These are phyloP conservation scores for Brassica carinata DNA, from an alignment of 345 rosid species.

Conservation along the genomic window DNA sequence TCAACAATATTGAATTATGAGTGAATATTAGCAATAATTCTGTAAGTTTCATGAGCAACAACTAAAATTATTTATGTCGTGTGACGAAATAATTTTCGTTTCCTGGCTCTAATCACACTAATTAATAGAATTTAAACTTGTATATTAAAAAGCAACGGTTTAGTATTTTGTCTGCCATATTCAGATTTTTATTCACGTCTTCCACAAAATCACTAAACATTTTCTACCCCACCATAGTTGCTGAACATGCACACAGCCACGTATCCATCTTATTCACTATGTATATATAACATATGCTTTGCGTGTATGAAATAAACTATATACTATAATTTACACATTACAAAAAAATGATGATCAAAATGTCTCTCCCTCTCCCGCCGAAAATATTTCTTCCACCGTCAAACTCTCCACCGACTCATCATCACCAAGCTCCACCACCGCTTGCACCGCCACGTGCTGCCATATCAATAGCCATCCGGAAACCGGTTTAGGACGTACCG, in stretches of 20 bases:
- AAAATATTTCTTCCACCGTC: slow-evolving; percentile 43
- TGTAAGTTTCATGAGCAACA: slow-evolving; percentile 37
- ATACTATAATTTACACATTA: slow-evolving; percentile 26
- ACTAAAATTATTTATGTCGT: slow-evolving; percentile 7
- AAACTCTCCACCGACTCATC: slow-evolving; percentile 38
- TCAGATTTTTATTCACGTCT: slow-evolving; percentile 21
- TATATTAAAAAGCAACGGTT: slow-evolving; percentile 10
- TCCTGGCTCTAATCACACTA: slow-evolving; percentile 32
- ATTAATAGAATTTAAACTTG: not conserved
- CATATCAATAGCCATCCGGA: slow-evolving; percentile 53
- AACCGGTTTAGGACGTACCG: slow-evolving; percentile 21
- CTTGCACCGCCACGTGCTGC: slow-evolving; percentile 46
- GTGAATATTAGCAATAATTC: slow-evolving; percentile 29
- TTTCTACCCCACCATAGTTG: slow-evolving; percentile 41
- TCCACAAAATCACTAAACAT: slow-evolving; percentile 39
- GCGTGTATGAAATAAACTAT: slow-evolving; percentile 32
- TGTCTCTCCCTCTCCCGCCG: slow-evolving; percentile 37
- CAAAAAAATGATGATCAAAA: slow-evolving; percentile 45
- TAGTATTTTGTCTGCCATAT: slow-evolving; percentile 46
- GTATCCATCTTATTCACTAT: slow-evolving; percentile 25
- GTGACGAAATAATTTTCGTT: slow-evolving; percentile 33
- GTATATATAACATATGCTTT: slow-evolving; percentile 37
- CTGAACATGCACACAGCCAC: slow-evolving; percentile 43
- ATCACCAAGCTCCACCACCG: slow-evolving; percentile 36
- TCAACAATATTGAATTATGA: slow-evolving; percentile 4